These are phyloP conservation scores for Saturnispora serradocipensis DNA, from an alignment of 805 yeast species.

Conservation along the genomic window DNA sequence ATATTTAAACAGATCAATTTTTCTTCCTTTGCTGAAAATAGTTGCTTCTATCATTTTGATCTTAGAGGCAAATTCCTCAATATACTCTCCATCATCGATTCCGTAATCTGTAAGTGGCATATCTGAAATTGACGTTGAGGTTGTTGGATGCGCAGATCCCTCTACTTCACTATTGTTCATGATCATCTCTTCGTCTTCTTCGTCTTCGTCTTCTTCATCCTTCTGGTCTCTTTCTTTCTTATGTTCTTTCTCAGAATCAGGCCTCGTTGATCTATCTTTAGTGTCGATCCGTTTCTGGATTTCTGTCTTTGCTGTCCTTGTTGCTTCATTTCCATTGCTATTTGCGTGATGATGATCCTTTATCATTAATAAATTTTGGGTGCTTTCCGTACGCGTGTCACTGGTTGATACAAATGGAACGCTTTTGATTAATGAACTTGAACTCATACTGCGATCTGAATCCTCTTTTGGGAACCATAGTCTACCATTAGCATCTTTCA, in stretches of 20 bases:
- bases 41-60: conserved; percentile 3
- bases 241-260: background rate
- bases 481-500: conserved; percentile 36
- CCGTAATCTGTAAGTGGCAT: background rate
- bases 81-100: conserved; percentile 1
- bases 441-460: background rate
- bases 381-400: background rate
- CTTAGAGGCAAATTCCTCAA: background rate
- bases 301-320: background rate
- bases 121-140: background rate
- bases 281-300: background rate
- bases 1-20: background rate
- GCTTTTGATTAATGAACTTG: background rate
- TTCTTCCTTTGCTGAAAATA: background rate
- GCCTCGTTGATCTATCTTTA: background rate
- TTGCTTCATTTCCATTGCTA: background rate
- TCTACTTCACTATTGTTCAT: background rate
- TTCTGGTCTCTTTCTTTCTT: background rate
- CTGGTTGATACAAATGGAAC: background rate
- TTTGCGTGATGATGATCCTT: background rate
- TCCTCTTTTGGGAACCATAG: conserved; percentile 34
- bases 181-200: background rate
- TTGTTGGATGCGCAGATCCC: background rate
- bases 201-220: background rate
- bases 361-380: background rate